Evolutionary conservation across 495 filamentous ascomycete genomes (phyloP).

Genomic region (Echria macrotheca): DNA sequence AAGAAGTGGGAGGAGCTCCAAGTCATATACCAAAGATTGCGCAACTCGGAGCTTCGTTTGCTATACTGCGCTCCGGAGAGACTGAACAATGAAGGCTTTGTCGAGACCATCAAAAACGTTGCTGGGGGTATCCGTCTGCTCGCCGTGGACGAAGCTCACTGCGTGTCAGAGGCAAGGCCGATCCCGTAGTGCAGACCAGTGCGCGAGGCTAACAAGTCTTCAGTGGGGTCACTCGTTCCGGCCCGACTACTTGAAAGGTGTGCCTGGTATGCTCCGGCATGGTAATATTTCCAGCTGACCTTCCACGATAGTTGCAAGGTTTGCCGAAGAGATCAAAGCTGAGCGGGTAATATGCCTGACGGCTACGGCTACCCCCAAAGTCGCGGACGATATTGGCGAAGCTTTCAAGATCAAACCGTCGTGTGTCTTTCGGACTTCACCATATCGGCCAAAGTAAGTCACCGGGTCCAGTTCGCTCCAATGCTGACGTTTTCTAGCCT

Average conservation of each 20-base stretch:
- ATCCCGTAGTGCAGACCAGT: neutral
- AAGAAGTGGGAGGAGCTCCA: conserved; percentile 42
- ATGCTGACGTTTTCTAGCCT: conserved; percentile 20
- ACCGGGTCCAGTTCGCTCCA: neutral
- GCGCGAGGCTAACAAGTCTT: neutral
- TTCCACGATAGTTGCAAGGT: conserved; percentile 41
- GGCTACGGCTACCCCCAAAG: conserved; percentile 52
- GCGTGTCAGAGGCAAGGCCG: conserved; percentile 40
- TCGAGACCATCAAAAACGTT: conserved; percentile 46
- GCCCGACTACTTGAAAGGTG: conserved; percentile 51
- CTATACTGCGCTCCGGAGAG: conserved; percentile 56
- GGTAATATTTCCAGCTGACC: neutral
- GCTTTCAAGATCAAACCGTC: conserved; percentile 44
- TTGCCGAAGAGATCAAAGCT: conserved; percentile 49
- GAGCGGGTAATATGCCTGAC: conserved; percentile 55
- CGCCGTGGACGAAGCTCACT: conserved; percentile 57
- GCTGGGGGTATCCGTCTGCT: conserved; percentile 50
- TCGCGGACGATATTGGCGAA: conserved; percentile 47
- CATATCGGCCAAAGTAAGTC: conserved; percentile 47
- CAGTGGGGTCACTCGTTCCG: conserved; percentile 57
- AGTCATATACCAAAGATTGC: conserved; percentile 40
- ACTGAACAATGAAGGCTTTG: conserved; percentile 54
- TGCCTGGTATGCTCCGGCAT: neutral
- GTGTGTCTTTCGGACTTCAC: conserved; percentile 49
- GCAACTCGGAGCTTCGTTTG: conserved; percentile 41